Conservation (phyloP, 805 yeast genomes). For the Torulaspora quercuum region DNA sequence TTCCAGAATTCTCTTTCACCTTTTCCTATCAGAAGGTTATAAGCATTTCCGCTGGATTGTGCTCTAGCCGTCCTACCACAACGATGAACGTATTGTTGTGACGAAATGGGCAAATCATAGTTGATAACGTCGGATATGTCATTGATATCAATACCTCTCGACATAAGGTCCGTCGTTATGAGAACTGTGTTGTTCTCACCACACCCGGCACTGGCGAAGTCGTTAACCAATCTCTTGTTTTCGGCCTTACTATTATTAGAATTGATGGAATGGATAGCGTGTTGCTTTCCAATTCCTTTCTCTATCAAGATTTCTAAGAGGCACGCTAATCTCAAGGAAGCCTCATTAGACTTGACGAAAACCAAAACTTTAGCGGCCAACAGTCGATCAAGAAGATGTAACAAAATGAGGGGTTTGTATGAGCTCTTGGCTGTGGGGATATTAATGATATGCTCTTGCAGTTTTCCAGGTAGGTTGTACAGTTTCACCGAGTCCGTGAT, state of each 20-base stretch:
- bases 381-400: conserved; percentile 45
- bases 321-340: conserved; percentile 74
- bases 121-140: conserved; percentile 73
- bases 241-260: conserved; percentile 52
- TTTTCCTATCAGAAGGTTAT: conserved; percentile 67
- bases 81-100: conserved; percentile 91
- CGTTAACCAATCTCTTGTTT: conserved; percentile 55
- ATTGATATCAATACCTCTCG: conserved; percentile 89
- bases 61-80: conserved; percentile 98
- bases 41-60: conserved; percentile 68
- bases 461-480: conserved; percentile 55
- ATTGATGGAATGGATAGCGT: conserved; percentile 48
- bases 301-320: conserved; percentile 36
- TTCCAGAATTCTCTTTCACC: conserved; percentile 71
- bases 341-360: conserved; percentile 56
- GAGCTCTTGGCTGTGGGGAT: conserved; percentile 40
- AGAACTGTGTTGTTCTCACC: conserved; percentile 39
- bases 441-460: conserved; percentile 43
- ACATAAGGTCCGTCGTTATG: conserved; percentile 84
- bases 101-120: conserved; percentile 84
- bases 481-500: conserved; percentile 66
- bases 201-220: conserved; percentile 53
- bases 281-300: conserved; percentile 5
- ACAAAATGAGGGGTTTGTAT: conserved; percentile 71
- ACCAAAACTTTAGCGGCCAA: conserved; percentile 24